phyloP scores from a whole-genome alignment of 805 yeast genomes.

The Kluyveromyces aestuarii region DNA sequence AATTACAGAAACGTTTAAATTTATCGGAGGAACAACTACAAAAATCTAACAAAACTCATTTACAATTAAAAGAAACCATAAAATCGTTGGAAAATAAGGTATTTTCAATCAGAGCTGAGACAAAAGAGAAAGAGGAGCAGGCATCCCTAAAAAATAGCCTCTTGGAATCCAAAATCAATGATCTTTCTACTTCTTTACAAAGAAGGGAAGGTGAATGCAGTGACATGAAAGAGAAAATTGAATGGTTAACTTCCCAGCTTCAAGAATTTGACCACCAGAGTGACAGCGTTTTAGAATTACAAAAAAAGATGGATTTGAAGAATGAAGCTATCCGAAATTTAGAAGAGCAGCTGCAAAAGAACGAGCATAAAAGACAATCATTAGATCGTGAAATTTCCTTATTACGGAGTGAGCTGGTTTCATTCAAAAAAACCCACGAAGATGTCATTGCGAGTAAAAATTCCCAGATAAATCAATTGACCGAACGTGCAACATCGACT shows the following conservation, averaged over 20 bases:
- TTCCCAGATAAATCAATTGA: neutral
- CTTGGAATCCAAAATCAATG: slow-evolving; percentile 9
- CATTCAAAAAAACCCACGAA: neutral
- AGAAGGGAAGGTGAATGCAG: slow-evolving; percentile 10
- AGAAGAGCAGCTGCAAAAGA: slow-evolving; percentile 4
- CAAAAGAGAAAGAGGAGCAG: slow-evolving; percentile 6
- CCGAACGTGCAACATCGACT: neutral
- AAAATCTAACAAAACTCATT: slow-evolving; percentile 5
- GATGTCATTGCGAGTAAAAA: neutral
- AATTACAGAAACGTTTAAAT: slow-evolving; percentile 4
- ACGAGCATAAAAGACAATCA: slow-evolving; percentile 6
- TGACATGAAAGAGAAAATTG: slow-evolving; percentile 7
- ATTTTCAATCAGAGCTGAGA: slow-evolving; percentile 1
- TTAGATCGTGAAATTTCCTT: slow-evolving; percentile 2
- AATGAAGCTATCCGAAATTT: slow-evolving; percentile 6
- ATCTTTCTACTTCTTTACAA: slow-evolving; percentile 7
- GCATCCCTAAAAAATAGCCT: slow-evolving; percentile 4
- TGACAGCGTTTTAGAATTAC: slow-evolving; percentile 7
- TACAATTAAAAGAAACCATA: slow-evolving; percentile 7
- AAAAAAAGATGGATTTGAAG: slow-evolving; percentile 4
- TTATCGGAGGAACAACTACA: slow-evolving; percentile 4
- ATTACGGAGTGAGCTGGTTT: neutral
- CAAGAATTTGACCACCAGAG: slow-evolving; percentile 15
- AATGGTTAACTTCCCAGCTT: slow-evolving; percentile 9
- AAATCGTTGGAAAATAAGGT: slow-evolving; percentile 4